Evolutionary conservation across 352 stramenopile genomes (phyloP), one percentile per base, ranked within the genome.

Genomic region (Aphanomyces stellatus): DNA sequence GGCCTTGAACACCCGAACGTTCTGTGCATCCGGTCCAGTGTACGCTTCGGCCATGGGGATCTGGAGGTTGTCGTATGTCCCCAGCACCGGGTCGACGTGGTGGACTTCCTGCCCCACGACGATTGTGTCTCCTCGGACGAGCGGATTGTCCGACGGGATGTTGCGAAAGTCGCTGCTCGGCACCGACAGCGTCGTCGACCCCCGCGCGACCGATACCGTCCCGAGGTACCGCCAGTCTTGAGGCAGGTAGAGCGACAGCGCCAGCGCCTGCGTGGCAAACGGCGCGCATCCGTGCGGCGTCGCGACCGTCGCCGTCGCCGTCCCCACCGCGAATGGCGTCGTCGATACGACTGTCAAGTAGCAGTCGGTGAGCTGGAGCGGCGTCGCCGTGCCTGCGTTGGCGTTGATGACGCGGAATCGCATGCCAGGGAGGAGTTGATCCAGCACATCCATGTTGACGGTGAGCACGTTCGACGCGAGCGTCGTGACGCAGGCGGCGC

Each of bases 51-150:
- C 75, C 0, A 98, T 69, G n/a, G 91, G 88, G 19, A 97, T 73
- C 34, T 75, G 79, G 2, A 69, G 76, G 0, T 67, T 70, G 33
- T 86, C 81, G 28, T 95, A 82, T 1, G 74, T 63, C 0, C 80
- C 88, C 19, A 73, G 46, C 0, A 80, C 87, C 3, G 63, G 60
- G 60, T 90, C 69, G 27, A 97, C 79, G 13, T 55, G 72, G 69
- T 96, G 84, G 1, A 75, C 51, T 69, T 96, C 87, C 6, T 72
- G 70, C 34, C 90, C 88, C 3, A 98, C 79, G 0, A 91, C 70
- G 4, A 98, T 75, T 19, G 71, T 66, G 63, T 97, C 88, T 10
- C 91, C 88, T 37, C 88, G 81, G 42, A 83, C 72, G 2, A 96
- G 66, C 11, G 78, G 76, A 35, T 72, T 72, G 40, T 80, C 76